Evolutionary conservation across 768 basidiomycete genomes (phyloP).

Genomic region (Trametes sanguinea): DNA sequence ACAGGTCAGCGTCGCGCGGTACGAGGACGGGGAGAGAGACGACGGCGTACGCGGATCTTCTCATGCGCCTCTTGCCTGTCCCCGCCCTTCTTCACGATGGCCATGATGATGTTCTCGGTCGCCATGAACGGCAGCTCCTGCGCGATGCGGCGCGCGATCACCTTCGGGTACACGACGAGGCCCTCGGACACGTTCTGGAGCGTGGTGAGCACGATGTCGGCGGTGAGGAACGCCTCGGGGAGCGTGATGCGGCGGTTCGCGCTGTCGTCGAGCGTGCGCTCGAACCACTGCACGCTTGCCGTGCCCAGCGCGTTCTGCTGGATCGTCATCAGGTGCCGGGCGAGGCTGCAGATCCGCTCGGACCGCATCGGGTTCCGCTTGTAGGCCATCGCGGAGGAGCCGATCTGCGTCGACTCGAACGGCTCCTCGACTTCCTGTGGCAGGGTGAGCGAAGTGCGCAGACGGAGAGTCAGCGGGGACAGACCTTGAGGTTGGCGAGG

Average conservation of each 20-base stretch:
- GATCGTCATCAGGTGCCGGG: constrained; percentile 94
- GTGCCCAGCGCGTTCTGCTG: constrained; percentile 98
- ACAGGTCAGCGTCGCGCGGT: background rate
- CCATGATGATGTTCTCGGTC: constrained; percentile 99
- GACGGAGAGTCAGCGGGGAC: background rate
- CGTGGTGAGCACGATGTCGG: constrained; percentile 94
- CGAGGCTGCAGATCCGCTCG: constrained; percentile 93
- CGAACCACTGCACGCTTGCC: constrained; percentile 94
- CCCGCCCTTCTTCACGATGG: constrained; percentile 90
- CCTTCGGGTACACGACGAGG: constrained; percentile 97
- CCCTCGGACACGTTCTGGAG: constrained; percentile 97
- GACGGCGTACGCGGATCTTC: constrained; percentile 72
- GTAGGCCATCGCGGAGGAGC: constrained; percentile 97
- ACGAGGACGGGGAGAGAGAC: background rate
- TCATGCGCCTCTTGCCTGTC: constrained; percentile 98
- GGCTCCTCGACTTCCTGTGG: constrained; percentile 94
- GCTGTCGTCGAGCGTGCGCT: constrained; percentile 96
- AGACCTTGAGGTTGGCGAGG: constrained; percentile 88
- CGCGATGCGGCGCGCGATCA: constrained; percentile 87
- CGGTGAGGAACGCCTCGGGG: constrained; percentile 95
- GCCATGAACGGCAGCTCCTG: constrained; percentile 99
- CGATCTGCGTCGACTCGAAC: constrained; percentile 98
- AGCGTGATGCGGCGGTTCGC: constrained; percentile 96
- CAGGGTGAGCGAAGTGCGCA: too few species aligned
- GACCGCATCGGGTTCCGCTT: constrained; percentile 99